A percentile compares a stretch with the other conserved stretches of the same genome.
phyloP scores from a whole-genome alignment of 2,329 filamentous ascomycete species.

The Microdochium trichocladiopsis region DNA sequence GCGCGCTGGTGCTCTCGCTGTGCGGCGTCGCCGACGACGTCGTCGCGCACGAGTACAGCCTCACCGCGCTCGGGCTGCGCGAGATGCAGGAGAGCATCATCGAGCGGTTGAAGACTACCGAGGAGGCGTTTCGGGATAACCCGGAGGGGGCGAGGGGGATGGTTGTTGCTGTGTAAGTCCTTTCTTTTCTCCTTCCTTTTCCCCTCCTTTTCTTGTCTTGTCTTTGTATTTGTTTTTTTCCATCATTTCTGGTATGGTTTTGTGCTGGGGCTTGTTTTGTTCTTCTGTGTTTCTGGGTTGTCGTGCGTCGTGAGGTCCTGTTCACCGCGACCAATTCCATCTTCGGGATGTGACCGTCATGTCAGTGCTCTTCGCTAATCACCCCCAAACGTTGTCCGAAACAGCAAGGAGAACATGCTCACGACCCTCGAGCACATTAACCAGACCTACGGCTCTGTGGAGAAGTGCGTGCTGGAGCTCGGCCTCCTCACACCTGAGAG shows the following conservation, averaged over 20 bases:
- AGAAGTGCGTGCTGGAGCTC: neutral
- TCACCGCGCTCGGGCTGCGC: slow-evolving; percentile 50
- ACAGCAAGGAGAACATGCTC: slow-evolving; percentile 39
- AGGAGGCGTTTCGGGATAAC: slow-evolving; percentile 41
- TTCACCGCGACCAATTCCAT: too few relatives aligned
- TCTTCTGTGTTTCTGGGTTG: too few relatives aligned
- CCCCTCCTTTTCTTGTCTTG: slow-evolving; percentile 1
- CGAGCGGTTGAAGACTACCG: slow-evolving; percentile 34
- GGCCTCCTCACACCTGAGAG: neutral
- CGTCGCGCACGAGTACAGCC: slow-evolving; percentile 53
- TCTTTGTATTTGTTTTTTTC: slow-evolving; percentile 2
- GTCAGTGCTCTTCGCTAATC: too few relatives aligned
- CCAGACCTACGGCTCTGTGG: slow-evolving; percentile 41
- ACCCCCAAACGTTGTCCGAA: too few relatives aligned
- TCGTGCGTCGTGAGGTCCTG: too few relatives aligned
- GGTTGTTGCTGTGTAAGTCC: slow-evolving; percentile 33
- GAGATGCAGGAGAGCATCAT: slow-evolving; percentile 24
- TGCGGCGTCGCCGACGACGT: slow-evolving; percentile 46
- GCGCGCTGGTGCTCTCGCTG: slow-evolving; percentile 51
- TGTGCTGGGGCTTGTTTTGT: too few relatives aligned
- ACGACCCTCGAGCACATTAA: slow-evolving; percentile 47
- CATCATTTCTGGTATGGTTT: slow-evolving; percentile 1
- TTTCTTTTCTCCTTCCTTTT: neutral
- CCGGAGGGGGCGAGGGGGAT: slow-evolving; percentile 34
- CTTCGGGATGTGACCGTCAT: too few relatives aligned